Evolutionary conservation across 352 stramenopile species (phyloP), one percentile per base, ranked within the genome.

Genomic region (Globisporangium splendens): DNA sequence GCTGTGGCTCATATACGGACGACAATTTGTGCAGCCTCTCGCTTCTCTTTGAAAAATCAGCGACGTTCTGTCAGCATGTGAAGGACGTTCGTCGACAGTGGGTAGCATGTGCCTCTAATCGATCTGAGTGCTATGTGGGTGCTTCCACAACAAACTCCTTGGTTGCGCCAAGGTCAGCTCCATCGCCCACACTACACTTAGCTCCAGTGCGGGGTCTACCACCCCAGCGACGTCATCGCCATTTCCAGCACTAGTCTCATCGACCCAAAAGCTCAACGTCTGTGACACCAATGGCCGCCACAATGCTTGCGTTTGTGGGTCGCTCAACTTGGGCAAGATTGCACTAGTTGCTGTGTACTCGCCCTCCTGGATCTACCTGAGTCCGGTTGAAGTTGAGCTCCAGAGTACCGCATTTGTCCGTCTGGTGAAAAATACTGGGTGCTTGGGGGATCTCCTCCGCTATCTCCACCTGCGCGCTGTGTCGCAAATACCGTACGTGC

Each of bases 41-140:
- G n/a, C n/a, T n/a, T n/a, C n/a, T n/a, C n/a, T n/a, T n/a, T n/a
- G n/a, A n/a, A n/a, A n/a, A n/a, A n/a, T n/a, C n/a, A n/a, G n/a
- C n/a, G n/a, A n/a, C n/a, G n/a, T n/a, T n/a, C n/a, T n/a, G n/a
- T n/a, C n/a, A n/a, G n/a, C n/a, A n/a, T n/a, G n/a, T n/a, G n/a
- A n/a, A n/a, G n/a, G n/a, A n/a, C 65, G 46, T 70, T 74, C 28
- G 59, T 68, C 12, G 59, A 70, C 8, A 59, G 66, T 43, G 49
- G 65, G 11, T 21, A 52, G 38, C 66, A 74, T 60, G 63, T 70
- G 17, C 70, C 70, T 49, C 49, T 71, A 31, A 64, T n/a, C n/a
- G 13, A 5, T 20, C n/a, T 11, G 46, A 49, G 22, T 18, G 21
- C 4, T 65, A 48, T 31, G 33, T 35, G n/a, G 35, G 15, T 50